Evolutionary conservation across 331 rosid species (phyloP), one percentile per base, ranked within the genome.

Genomic region (Stylosanthes scabra): DNA sequence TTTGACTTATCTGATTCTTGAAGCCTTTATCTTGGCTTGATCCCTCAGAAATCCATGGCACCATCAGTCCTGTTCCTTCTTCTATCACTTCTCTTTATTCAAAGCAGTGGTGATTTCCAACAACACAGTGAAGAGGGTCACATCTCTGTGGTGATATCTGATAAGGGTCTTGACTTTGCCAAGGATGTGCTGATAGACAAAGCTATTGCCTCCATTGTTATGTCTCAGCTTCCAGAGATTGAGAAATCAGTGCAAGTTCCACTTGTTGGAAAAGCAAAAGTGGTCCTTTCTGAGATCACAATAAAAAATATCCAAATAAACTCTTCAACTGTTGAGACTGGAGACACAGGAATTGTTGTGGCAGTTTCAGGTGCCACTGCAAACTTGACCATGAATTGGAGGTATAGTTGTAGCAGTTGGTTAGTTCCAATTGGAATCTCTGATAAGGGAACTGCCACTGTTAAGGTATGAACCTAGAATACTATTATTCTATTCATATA

Each of bases 331-430:
- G 88, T 89, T 54, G 67, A 68, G 75, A 86, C 89, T 1, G 95
- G 93, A 25, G 93, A 84, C 13, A 54, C 77, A 14, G 96, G 96
- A n/a, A 68, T 89, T 61, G 80, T 41, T 80, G 68, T 91, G 15
- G 66, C 83, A 27, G 91, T 81, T 85, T 81, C 95, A 9, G 93
- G 91, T 40, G 96, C 93, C 81, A 88, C 95, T 34, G 98, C 96
- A 7, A 59, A 91, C 73, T 71, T 89, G 84, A 87, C 57, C 74
- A 72, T 91, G 90, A 68, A 67, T 9, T 93, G 98, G 98, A 58
- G 47, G 49, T 93, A 91, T 66, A 61, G 86, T 52, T 81, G 70
- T 46, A 74, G 82, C 27, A 75, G 86, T 78, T 86, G 90, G 91
- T 76, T 91, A 46, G 46, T 83, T 28, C 89, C 89, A 34, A 59